A percentile compares a stretch with the other conserved stretches of the same genome.
These are phyloP conservation scores for Haplosporangium sp. DNA, from an alignment of 371 early-diverging fungal species.

Conservation along the genomic window DNA sequence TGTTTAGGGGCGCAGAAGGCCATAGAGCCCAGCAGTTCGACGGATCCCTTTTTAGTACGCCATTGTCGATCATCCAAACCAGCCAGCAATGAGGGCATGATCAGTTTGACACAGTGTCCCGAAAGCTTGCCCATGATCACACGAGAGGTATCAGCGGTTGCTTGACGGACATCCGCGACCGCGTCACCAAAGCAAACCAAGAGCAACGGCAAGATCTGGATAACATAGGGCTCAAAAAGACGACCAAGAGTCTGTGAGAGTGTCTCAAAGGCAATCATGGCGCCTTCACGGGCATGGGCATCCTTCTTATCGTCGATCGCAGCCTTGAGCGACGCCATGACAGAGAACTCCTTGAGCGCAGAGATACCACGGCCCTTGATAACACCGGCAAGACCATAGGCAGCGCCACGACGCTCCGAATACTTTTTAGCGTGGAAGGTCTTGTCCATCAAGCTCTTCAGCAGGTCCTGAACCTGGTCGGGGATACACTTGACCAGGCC, in stretches of 20 bases:
- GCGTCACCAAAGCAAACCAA: constrained; percentile 91
- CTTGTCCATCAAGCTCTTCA: constrained; percentile 75
- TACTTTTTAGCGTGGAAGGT: constrained; percentile 83
- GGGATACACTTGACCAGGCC: constrained; percentile 84
- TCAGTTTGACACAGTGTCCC: constrained; percentile 95
- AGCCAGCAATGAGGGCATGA: constrained; percentile 89
- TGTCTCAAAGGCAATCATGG: constrained; percentile 94
- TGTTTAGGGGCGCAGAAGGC: constrained; percentile 98
- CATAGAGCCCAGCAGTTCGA: constrained; percentile 96
- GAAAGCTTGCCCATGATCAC: constrained; percentile 97
- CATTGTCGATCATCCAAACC: constrained; percentile 92
- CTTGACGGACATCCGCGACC: constrained; percentile 90
- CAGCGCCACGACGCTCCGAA: constrained; percentile 93
- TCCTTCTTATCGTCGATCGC: constrained; percentile 85
- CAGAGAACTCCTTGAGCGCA: constrained; percentile 83
- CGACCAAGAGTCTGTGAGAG: constrained; percentile 87
- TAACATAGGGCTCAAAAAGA: constrained; percentile 97
- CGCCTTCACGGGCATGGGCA: constrained; percentile 88
- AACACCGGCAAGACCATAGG: constrained; percentile 96
- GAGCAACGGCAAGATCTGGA: constrained; percentile 91
- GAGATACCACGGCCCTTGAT: constrained; percentile 93
- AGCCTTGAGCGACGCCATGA: constrained; percentile 86
- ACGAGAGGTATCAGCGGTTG: constrained; percentile 89
- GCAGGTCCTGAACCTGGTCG: constrained; percentile 70
- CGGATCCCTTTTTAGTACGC: constrained; percentile 96